Conservation (phyloP, 768 basidiomycete genomes). For the Boletus rubroflammeus region DNA sequence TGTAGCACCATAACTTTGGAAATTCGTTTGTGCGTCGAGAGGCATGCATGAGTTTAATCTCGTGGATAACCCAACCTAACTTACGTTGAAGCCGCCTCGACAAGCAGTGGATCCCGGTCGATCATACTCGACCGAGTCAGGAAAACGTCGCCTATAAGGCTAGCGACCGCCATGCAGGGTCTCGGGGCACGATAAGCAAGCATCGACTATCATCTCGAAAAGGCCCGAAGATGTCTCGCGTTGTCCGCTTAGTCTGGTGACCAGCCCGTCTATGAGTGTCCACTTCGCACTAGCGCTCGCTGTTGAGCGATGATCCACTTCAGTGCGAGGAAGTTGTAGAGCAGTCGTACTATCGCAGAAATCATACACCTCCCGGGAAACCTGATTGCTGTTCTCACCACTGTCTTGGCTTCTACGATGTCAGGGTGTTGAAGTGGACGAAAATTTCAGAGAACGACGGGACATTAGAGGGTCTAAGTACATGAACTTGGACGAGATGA, state of each 20-base stretch:
- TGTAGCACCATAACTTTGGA: not conserved
- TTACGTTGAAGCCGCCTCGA: not conserved
- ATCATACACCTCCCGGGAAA: slow-evolving; percentile 18
- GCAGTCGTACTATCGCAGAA: slow-evolving; percentile 14
- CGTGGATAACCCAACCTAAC: not conserved
- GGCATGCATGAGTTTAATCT: not conserved
- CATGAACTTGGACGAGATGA: slow-evolving; percentile 1
- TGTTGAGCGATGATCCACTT: not conserved
- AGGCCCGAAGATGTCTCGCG: slow-evolving; percentile 16
- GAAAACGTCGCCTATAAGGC: not conserved
- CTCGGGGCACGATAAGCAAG: slow-evolving; percentile 14
- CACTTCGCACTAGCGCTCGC: not conserved
- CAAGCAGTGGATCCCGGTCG: not conserved
- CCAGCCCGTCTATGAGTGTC: too few relatives aligned
- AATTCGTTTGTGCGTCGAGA: not conserved
- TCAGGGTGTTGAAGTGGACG: not conserved
- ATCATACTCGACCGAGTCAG: not conserved
- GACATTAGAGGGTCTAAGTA: slow-evolving; percentile 3
- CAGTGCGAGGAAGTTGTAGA: slow-evolving; percentile 1
- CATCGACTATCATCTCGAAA: slow-evolving; percentile 21
- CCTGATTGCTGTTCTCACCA: slow-evolving; percentile 16
- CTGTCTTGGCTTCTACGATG: slow-evolving; percentile 24
- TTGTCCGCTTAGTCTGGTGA: too few relatives aligned
- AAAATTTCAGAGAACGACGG: slow-evolving; percentile 9
- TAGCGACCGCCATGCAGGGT: slow-evolving; percentile 1